Percentiles rank a stretch among this genome's conserved stretches.
These are phyloP conservation scores for Gentiana dahurica DNA, from an alignment of 257 asterid genomes.

Conservation along the genomic window DNA sequence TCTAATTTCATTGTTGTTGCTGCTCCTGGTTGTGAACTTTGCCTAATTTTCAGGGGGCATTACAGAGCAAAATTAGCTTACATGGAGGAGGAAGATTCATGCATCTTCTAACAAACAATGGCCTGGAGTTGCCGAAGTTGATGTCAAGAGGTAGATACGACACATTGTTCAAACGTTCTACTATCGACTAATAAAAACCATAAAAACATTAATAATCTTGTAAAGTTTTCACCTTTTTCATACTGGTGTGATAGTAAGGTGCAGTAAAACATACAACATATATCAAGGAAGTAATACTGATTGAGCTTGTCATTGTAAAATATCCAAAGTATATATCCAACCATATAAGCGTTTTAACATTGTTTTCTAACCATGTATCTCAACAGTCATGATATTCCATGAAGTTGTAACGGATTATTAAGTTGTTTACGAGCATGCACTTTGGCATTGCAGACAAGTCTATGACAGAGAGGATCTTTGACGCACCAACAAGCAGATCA, in stretches of 20 bases:
- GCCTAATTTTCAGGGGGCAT: constrained; percentile 38
- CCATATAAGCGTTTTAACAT: too few relatives aligned
- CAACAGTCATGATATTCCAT: too few relatives aligned
- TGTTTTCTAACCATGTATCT: too few relatives aligned
- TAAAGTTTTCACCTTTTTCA: background rate
- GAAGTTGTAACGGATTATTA: too few relatives aligned
- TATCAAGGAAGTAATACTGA: too few relatives aligned
- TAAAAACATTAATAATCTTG: background rate
- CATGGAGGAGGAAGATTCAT: constrained; percentile 62
- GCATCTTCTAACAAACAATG: constrained; percentile 69
- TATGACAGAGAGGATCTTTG: constrained; percentile 44
- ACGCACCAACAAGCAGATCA: constrained; percentile 44
- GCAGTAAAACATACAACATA: too few relatives aligned
- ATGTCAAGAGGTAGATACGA: constrained; percentile 58
- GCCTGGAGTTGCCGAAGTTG: constrained; percentile 66
- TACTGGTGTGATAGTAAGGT: too few relatives aligned
- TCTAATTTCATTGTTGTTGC: too few relatives aligned
- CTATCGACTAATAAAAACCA: background rate
- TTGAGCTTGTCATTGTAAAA: too few relatives aligned
- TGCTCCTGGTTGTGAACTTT: constrained; percentile 8
- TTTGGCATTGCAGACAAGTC: constrained; percentile 50
- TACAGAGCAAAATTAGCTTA: constrained; percentile 64
- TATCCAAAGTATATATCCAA: too few relatives aligned
- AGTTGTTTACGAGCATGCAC: too few relatives aligned
- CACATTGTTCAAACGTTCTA: background rate